phyloP scores from a whole-genome alignment of 148 eudicot species.

The Camellia sinensis region DNA sequence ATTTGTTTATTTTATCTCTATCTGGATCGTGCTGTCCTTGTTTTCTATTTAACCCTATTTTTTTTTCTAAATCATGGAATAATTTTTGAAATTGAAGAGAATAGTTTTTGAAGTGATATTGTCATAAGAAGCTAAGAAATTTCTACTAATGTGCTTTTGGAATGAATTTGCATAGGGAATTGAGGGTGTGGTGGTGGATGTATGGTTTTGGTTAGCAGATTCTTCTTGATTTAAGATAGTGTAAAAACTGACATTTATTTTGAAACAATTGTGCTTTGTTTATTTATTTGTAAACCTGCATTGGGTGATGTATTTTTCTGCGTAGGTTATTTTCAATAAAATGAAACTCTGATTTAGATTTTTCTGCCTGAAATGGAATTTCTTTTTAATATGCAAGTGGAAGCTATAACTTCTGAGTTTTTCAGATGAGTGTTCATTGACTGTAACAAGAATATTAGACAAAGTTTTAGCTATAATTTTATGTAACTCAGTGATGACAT shows the following conservation, averaged over 20 bases:
- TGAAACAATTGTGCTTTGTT: too few relatives aligned
- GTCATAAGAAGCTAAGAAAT: background rate
- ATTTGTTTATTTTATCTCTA: background rate
- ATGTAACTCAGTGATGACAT: background rate
- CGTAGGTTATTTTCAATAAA: background rate
- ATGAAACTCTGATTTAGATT: background rate
- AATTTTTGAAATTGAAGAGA: background rate
- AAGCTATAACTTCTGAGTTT: background rate
- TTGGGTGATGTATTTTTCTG: background rate
- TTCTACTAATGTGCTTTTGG: background rate
- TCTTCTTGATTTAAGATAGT: background rate
- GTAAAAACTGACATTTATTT: background rate
- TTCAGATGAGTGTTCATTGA: background rate
- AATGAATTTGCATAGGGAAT: constrained; percentile 4
- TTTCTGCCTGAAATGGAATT: background rate
- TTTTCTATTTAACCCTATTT: background rate
- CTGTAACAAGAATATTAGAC: background rate
- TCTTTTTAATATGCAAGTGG: background rate
- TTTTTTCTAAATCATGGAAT: background rate
- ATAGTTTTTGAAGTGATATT: background rate
- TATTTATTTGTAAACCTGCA: background rate
- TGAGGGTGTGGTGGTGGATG: background rate
- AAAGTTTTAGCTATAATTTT: background rate
- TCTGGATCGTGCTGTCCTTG: background rate
- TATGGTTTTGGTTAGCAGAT: background rate